Evolutionary conservation across 139 green algal species (phyloP), one percentile per base, ranked within the genome.

Genomic region (Chlorella sp.): DNA sequence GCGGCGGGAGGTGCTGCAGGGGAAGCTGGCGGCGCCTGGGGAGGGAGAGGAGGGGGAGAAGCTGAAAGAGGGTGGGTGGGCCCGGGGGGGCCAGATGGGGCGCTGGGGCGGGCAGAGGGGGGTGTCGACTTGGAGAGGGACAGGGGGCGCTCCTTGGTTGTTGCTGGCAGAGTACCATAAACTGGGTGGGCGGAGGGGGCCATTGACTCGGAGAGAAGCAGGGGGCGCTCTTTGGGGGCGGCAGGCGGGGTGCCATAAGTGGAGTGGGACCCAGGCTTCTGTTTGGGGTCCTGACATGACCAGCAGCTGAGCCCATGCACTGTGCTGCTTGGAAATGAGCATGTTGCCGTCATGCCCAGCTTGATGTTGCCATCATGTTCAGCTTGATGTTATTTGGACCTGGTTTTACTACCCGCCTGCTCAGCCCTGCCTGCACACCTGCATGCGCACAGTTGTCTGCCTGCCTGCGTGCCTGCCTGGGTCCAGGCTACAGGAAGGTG

Each of bases 11-110:
- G 75, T 18, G 39, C 81, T 91, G 40, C 39, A 42, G 34, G 14
- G 69, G 15, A 53, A 75, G 40, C 42, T 91, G n/a, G 28, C 81
- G 68, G 81, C 76, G 15, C 53, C 71, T 16, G 42, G 42, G 1
- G 85, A 89, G 71, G 85, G 71, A 1, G 42, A 53, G 0, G 85
- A 89, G 7, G 85, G 21, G 0, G 85, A 73, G n/a, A 89, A 89
- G 71, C 48, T 73, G 19, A 28, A 21, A 26, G 71, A 71, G 64
- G 64, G 21, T 73, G 75, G 85, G 85, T 89, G 85, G 30, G 83
- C 3, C 3, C 2, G 37, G 75, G n/a, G 75, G 34, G 64, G 22
- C 7, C 64, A 71, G 2, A 26, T 28, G 64, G 64, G 64, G 64
- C 21, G 7, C 21, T 26, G 60, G 60, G 60, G 60, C 14, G 60